Base-by-base conservation (phyloP, 1,139 yeast species). In the Arxiozyma telluris region DNA sequence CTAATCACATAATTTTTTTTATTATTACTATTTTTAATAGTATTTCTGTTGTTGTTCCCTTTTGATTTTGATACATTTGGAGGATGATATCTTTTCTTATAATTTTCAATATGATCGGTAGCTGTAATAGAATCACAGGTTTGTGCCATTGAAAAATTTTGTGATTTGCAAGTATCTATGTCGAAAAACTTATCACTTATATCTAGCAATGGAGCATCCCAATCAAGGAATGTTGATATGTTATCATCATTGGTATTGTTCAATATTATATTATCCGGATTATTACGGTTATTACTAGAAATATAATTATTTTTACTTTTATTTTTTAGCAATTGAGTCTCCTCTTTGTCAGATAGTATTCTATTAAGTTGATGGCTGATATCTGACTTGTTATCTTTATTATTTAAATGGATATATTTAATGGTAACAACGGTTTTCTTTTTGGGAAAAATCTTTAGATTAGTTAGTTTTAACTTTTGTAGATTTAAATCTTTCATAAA, bases 121-220 rank as follows among this genome's bases (percentile, higher is more conserved):
- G 38, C 20, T 7, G 21, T 34, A 17, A 22, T 41, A 25, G 51
- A 42, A 34, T 44, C 42, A 43, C 12, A 22, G 17, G 47, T 45
- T 41, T 47, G 30, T 9, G 18, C 49, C 7, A 8, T 12, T 54
- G 52, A 9, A 62, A 62, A 3, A 57, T 47, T 20, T 12, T 21
- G 22, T 1, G n/a, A 12, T n/a, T 30, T 23, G 3, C 54, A 27
- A 38, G 47, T 50, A 0, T 58, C 57, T 5, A 61, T 50, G 44
- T 63, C 61, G 51, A 66, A 62, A 27, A 64, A 50, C n/a, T 57
- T 56, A 47, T 60, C 55, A 22, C 53, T 47, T n/a, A 59, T 50
- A n/a, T 51, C 41, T 17, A 54, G 44, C 30, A 39, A 49, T 12
- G 57, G 55, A 17, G 50, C 49, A 22, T 53, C 30, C 57, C 57